A percentile compares a stretch with the other conserved stretches of the same genome.
Conservation (phyloP, 176 grass and related monocot genomes). For the bread wheat (Triticum aestivum) region DNA sequence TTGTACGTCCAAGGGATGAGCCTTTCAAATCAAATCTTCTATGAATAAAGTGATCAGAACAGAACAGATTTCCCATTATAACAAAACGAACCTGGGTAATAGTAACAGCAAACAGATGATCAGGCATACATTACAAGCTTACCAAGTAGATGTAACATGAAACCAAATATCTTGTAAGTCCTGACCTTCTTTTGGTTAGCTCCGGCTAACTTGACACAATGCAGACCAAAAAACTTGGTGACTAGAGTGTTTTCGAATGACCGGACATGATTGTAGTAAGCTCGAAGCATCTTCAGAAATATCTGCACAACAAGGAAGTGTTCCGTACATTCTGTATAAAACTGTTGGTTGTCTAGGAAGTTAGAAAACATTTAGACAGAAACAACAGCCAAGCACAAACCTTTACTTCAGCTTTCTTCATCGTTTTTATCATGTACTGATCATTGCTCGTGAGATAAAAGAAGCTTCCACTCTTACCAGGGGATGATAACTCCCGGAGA, state of each 20-base stretch:
- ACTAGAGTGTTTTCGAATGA: slow-evolving; percentile 90
- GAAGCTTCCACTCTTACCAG: slow-evolving; percentile 98
- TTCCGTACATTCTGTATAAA: slow-evolving; percentile 12
- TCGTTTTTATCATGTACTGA: slow-evolving; percentile 98
- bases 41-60: slow-evolving; percentile 77
- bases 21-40: slow-evolving; percentile 35
- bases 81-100: slow-evolving; percentile 87
- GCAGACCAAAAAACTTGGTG: slow-evolving; percentile 92
- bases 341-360: neutral
- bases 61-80: slow-evolving; percentile 97
- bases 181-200: slow-evolving; percentile 92
- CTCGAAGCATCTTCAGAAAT: slow-evolving; percentile 93
- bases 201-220: slow-evolving; percentile 93
- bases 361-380: slow-evolving; percentile 12
- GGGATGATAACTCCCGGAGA: slow-evolving; percentile 84
- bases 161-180: slow-evolving; percentile 1
- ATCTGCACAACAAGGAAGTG: slow-evolving; percentile 52
- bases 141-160: slow-evolving; percentile 11
- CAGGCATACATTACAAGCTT: slow-evolving; percentile 15
- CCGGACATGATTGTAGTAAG: slow-evolving; percentile 92
- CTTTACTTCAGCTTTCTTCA: slow-evolving; percentile 99
- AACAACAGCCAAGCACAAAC: slow-evolving; percentile 37
- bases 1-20: slow-evolving; percentile 35
- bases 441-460: slow-evolving; percentile 90
- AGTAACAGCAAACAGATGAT: slow-evolving; percentile 26